These are phyloP conservation scores for Bacidia gigantensis DNA, from an alignment of 495 filamentous ascomycete species.

Conservation along the genomic window DNA sequence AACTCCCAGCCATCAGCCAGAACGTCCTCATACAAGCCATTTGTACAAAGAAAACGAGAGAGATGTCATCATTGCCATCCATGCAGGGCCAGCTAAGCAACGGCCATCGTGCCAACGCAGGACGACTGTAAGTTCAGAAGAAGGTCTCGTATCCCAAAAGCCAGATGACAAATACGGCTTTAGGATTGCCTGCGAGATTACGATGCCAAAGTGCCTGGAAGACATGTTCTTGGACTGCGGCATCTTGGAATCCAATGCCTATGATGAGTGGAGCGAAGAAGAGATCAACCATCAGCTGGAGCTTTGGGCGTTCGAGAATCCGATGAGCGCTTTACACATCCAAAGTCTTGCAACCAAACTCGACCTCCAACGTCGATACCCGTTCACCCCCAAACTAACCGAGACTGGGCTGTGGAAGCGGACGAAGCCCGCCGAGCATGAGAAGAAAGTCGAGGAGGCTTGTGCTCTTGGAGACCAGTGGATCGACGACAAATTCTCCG, in stretches of 20 bases:
- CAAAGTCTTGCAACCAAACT: neutral
- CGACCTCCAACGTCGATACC: neutral
- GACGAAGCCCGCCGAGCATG: neutral
- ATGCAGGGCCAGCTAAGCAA: no score
- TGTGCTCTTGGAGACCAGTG: neutral
- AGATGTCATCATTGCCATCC: no score
- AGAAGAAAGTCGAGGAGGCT: neutral
- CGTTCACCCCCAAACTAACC: neutral
- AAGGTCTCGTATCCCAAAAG: neutral
- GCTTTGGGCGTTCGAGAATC: neutral
- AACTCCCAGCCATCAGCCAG: no score
- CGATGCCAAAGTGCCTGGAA: neutral
- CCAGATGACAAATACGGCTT: neutral
- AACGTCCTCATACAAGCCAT: no score
- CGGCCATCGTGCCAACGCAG: no score
- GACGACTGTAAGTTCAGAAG: no score
- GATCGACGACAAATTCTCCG: neutral
- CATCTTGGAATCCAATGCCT: neutral
- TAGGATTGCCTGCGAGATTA: neutral
- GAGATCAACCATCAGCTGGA: neutral
- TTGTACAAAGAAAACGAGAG: no score
- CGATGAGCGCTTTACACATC: neutral
- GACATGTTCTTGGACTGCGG: neutral
- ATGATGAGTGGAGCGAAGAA: neutral
- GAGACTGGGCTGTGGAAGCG: neutral